Conservation (phyloP, 805 yeast genomes). For the Cyberlindnera maritima region DNA sequence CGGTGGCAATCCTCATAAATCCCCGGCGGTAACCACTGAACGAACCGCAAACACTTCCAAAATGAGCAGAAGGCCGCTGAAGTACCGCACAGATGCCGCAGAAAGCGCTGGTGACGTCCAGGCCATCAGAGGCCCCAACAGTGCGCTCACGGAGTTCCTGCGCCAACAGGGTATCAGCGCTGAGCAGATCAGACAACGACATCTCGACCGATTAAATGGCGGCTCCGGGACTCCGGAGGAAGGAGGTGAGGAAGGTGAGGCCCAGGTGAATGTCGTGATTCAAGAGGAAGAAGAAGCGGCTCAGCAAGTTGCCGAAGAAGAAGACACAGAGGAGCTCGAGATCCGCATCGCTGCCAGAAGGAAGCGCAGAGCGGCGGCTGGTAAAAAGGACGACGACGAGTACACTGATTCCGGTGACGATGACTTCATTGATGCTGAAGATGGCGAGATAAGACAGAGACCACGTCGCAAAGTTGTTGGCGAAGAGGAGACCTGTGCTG, state of each 20-base stretch:
- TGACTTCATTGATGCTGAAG: background rate
- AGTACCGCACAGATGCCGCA: conserved; percentile 21
- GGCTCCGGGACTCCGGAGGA: conserved; percentile 14
- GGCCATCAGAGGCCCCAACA: conserved; percentile 58
- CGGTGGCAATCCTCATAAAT: too few relatives aligned
- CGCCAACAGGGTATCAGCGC: conserved; percentile 88
- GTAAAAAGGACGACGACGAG: conserved; percentile 33
- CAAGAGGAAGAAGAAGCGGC: conserved; percentile 30
- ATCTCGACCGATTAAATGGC: conserved; percentile 31
- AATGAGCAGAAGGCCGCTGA: conserved; percentile 29
- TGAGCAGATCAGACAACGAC: conserved; percentile 60
- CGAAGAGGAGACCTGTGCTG: conserved; percentile 58
- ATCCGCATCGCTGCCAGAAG: conserved; percentile 40
- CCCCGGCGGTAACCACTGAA: too few relatives aligned
- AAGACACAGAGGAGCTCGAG: conserved; percentile 30
- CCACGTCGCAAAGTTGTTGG: conserved; percentile 35
- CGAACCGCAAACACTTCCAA: too few relatives aligned
- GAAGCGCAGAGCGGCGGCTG: conserved; percentile 39
- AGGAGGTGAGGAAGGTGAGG: conserved; percentile 30
- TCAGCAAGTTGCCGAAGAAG: conserved; percentile 31
- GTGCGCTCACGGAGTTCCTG: conserved; percentile 86
- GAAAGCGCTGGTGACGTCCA: conserved; percentile 19
- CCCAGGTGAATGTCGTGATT: conserved; percentile 27
- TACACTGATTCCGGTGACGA: conserved; percentile 9
- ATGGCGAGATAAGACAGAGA: conserved; percentile 19